A percentile compares a stretch with the other conserved stretches of the same genome.
phyloP scores from a whole-genome alignment of 768 basidiomycete species.

The Clitopilus passeckerianus region DNA sequence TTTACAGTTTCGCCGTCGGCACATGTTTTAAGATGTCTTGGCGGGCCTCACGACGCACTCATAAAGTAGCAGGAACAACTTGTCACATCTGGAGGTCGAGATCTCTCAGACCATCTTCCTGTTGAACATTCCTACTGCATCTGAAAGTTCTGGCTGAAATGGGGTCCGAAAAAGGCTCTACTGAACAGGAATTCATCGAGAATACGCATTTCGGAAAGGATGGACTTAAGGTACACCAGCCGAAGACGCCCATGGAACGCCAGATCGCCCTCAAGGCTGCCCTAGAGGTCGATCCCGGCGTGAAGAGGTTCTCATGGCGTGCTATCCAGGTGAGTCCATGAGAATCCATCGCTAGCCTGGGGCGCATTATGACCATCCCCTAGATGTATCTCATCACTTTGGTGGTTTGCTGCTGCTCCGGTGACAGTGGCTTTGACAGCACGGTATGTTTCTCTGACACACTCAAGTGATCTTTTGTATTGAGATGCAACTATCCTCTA shows the following conservation, averaged over 20 bases:
- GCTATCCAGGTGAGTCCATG: slow-evolving; percentile 27
- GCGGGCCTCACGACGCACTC: background rate
- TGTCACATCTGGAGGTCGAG: background rate
- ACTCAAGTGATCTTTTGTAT: background rate
- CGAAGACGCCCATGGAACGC: slow-evolving; percentile 32
- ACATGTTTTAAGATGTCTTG: background rate
- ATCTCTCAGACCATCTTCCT: background rate
- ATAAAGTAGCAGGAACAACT: background rate
- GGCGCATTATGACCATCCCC: background rate
- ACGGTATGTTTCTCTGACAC: slow-evolving; percentile 28
- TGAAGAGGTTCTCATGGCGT: slow-evolving; percentile 25
- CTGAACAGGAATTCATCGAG: background rate
- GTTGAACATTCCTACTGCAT: background rate
- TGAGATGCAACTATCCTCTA: slow-evolving; percentile 8
- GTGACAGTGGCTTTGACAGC: slow-evolving; percentile 50
- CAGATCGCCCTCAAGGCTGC: slow-evolving; percentile 34
- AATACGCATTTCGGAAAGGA: background rate
- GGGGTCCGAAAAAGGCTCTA: background rate
- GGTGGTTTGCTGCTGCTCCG: slow-evolving; percentile 42
- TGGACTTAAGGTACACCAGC: background rate
- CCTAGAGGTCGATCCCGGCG: slow-evolving; percentile 36
- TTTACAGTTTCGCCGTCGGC: background rate
- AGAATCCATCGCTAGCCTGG: background rate
- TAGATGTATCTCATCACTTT: slow-evolving; percentile 45
- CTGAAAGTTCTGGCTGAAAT: background rate